These are phyloP conservation scores for Vaccinium vitisidaea DNA, from an alignment of 148 eudicot genomes.

Conservation along the genomic window DNA sequence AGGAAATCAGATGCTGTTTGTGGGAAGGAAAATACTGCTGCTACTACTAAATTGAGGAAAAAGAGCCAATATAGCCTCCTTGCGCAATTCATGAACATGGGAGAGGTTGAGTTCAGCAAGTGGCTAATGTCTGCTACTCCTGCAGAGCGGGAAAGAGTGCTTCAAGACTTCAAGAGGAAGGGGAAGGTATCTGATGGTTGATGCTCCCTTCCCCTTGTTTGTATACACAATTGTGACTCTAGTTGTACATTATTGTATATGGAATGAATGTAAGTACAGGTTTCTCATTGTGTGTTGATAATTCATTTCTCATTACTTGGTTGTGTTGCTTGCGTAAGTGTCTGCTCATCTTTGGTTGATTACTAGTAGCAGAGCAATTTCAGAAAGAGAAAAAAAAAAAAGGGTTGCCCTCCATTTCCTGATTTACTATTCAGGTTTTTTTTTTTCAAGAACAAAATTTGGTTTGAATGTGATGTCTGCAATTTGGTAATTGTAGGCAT, in stretches of 20 bases:
- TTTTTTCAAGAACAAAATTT: not conserved
- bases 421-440: not conserved
- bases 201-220: not conserved
- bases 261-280: not conserved
- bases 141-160: not conserved
- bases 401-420: not conserved
- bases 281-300: not conserved
- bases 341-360: not conserved
- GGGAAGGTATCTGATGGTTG: not conserved
- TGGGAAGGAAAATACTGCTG: constrained; percentile 13
- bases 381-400: not conserved
- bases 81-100: constrained; percentile 13
- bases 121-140: not conserved
- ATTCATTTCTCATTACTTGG: not conserved
- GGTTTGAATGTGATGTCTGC: not conserved
- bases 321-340: not conserved
- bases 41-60: not conserved
- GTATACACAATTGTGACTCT: not conserved
- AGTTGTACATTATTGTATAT: not conserved
- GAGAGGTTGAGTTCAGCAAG: constrained; percentile 10
- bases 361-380: not conserved
- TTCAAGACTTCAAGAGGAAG: constrained; percentile 2
- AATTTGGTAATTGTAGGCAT: not conserved
- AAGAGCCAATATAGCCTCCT: constrained; percentile 9
- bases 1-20: constrained; percentile 23